Base-by-base conservation (phyloP, 805 yeast species). In the Lipomyces spencermartinsiae region DNA sequence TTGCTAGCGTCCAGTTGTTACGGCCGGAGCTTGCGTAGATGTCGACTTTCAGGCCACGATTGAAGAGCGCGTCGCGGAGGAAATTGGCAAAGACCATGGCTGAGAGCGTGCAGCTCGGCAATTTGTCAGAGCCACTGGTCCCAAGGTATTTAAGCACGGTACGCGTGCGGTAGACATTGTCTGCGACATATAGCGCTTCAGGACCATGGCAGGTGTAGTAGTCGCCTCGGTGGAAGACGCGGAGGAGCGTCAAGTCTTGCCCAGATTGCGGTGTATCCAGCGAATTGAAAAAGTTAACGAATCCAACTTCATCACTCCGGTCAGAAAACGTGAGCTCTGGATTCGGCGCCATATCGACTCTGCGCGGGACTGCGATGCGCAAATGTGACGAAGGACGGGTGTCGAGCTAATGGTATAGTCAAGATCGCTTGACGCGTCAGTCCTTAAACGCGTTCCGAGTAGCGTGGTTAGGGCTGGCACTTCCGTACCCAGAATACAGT, bases 181-280 rank as follows among this genome's bases (percentile, higher is more conserved):
- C 96, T 2, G 98, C 97, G 35, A 92, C 90, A 65, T 87, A 83
- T 57, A 83, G 83, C 3, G 98, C 97, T 77, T 94, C 97, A 2
- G 85, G 86, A 7, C 86, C 87, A 25, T 92, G 82, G 0, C 87
- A 88, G 2, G 91, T 87, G 78, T 89, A 95, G 77, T 91, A 93
- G 68, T 92, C 97, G 51, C 68, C 71, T 39, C 71, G 71, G 8
- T 63, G 31, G 51, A 69, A 69, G 22, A 69, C 61, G 9, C 68
- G 70, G 43, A 69, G 34, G 31, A 53, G 33, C 12, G 53, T 55
- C 49, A 71, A 51, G 60, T 63, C 70, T 7, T 61, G 59, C 3
- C 10, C 19, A 14, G 60, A 34, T 19, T 43, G 63, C 14, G 69
- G 68, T 1, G 34, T 8, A 14, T 25, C 34, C 9, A 74, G 67